Evolutionary conservation across 805 yeast species (phyloP).

Genomic region (Suhomyces faveliae): DNA sequence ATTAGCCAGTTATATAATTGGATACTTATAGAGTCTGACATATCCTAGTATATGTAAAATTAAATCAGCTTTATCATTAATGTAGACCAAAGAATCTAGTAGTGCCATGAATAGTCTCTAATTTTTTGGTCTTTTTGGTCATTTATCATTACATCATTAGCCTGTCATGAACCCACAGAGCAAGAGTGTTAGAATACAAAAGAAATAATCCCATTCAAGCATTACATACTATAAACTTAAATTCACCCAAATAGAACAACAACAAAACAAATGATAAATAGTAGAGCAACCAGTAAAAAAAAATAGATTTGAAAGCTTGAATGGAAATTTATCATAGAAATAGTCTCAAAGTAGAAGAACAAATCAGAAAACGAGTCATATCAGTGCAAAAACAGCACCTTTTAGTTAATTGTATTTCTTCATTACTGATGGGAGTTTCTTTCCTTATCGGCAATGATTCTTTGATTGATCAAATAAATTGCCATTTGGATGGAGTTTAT

Average conservation of each 20-base stretch:
- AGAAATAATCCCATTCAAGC: slow-evolving; percentile 1
- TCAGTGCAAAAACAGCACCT: neutral
- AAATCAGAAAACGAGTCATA: neutral
- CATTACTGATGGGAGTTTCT: slow-evolving; percentile 29
- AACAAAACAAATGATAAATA: neutral
- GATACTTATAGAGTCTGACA: neutral
- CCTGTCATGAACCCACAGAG: neutral
- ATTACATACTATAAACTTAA: slow-evolving; percentile 2
- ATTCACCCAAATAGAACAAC: neutral
- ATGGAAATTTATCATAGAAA: neutral
- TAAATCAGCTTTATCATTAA: neutral
- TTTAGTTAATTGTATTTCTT: no score
- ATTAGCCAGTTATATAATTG: neutral
- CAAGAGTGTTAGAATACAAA: slow-evolving; percentile 3
- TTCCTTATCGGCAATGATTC: slow-evolving; percentile 64
- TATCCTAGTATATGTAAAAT: neutral
- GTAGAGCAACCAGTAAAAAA: neutral
- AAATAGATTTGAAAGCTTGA: neutral
- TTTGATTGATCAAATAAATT: slow-evolving; percentile 65
- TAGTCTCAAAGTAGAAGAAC: neutral
- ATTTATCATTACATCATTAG: neutral
- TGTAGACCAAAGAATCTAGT: no score
- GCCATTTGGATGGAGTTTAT: slow-evolving; percentile 71
- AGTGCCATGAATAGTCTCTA: no score
- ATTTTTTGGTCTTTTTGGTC: neutral